Evolutionary conservation across 768 basidiomycete species (phyloP).

Genomic region (Lactifluus hygrophoroides): DNA sequence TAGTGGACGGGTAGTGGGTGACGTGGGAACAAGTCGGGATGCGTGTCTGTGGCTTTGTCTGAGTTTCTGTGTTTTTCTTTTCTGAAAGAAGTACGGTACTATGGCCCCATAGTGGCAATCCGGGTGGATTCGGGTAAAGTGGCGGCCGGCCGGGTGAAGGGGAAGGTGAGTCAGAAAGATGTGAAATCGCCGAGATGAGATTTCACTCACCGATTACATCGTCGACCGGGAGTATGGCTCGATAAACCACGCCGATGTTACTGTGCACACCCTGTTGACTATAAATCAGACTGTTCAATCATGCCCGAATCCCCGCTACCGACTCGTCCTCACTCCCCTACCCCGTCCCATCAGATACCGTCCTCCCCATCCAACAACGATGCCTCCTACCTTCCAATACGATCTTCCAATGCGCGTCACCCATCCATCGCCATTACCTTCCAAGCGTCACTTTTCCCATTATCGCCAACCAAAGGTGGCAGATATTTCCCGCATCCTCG

Average conservation of each 20-base stretch:
- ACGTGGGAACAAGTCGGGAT: background rate
- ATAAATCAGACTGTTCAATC: conserved; percentile 14
- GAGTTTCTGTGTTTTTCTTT: background rate
- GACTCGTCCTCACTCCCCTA: background rate
- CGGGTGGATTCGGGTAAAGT: background rate
- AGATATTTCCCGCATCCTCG: conserved; percentile 56
- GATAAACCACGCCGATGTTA: background rate
- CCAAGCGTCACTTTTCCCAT: conserved; percentile 16
- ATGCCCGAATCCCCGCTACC: background rate
- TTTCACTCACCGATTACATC: background rate
- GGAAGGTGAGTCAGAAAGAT: conserved; percentile 4
- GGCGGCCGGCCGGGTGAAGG: background rate
- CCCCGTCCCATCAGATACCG: background rate
- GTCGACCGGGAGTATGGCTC: background rate
- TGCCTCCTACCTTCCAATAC: conserved; percentile 21
- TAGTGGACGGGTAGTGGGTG: background rate
- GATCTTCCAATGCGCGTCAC: conserved; percentile 23
- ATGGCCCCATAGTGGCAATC: background rate
- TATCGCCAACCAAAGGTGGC: conserved; percentile 25
- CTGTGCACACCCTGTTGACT: background rate
- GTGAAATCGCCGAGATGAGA: conserved; percentile 18
- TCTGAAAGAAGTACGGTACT: background rate
- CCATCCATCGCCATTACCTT: conserved; percentile 29
- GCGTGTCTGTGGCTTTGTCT: background rate
- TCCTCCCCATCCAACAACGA: background rate